phyloP scores from a whole-genome alignment of 148 eudicot species.

The Vaccinium darrowii region DNA sequence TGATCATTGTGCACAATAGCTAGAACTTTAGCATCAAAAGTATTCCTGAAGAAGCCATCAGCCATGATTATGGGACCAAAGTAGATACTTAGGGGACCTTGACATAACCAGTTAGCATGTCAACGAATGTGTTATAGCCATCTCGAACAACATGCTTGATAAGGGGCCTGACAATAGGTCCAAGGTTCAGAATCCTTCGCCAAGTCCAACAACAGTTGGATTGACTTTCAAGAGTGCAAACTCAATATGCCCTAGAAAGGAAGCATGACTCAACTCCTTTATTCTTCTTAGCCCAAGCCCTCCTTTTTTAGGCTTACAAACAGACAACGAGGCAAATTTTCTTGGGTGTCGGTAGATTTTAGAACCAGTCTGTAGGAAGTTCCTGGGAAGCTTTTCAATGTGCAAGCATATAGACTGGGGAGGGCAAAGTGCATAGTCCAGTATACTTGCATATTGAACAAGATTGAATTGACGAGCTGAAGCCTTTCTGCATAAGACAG shows the following conservation, averaged over 20 bases:
- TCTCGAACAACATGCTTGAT: background rate
- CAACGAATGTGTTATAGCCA: background rate
- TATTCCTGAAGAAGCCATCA: background rate
- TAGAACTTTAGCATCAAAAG: background rate
- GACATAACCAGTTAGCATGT: background rate
- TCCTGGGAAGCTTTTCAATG: background rate
- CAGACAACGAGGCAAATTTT: background rate
- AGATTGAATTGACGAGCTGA: background rate
- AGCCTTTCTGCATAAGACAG: background rate
- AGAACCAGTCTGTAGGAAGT: background rate
- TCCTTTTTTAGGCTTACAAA: conserved; percentile 1
- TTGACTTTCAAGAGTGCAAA: background rate
- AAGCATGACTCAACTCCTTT: background rate
- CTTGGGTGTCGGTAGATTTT: background rate
- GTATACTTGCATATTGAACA: background rate
- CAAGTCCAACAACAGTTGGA: background rate
- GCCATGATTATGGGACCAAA: background rate
- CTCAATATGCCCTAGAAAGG: background rate
- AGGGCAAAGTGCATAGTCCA: background rate
- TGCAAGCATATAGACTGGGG: background rate
- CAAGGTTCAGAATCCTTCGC: background rate
- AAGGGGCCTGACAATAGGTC: background rate
- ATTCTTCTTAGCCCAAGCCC: background rate
- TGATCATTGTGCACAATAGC: background rate
- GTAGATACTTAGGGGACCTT: background rate